A percentile compares a stretch with the other conserved stretches of the same genome.
These are phyloP conservation scores for Pseudonitzschia delicatissima DNA, from an alignment of 108 stramenopile genomes.

Conservation along the genomic window DNA sequence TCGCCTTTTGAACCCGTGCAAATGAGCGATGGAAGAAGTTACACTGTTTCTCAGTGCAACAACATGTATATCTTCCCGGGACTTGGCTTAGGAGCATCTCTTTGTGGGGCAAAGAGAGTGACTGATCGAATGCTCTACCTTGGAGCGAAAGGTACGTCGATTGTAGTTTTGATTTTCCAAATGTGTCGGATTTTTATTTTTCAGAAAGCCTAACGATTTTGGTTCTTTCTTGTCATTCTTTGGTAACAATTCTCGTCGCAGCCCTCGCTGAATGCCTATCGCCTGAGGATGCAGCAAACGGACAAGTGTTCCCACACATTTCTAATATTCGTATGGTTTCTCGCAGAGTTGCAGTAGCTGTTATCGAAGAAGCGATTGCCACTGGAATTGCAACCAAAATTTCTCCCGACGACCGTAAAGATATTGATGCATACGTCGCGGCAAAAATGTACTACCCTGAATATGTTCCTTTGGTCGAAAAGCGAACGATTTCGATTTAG, in stretches of 20 bases:
- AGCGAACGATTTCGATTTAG: constrained; percentile 52
- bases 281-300: constrained; percentile 71
- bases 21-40: constrained; percentile 60
- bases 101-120: constrained; percentile 79
- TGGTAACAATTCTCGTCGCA: not conserved
- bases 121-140: constrained; percentile 90
- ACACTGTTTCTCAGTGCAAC: constrained; percentile 92
- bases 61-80: constrained; percentile 86
- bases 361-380: constrained; percentile 79
- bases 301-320: constrained; percentile 89
- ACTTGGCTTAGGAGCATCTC: constrained; percentile 84
- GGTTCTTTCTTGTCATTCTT: not conserved
- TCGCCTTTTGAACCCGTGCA: constrained; percentile 95
- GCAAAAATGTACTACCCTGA: constrained; percentile 87
- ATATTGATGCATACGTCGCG: constrained; percentile 66
- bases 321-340: constrained; percentile 84
- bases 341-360: constrained; percentile 82
- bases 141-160: constrained; percentile 55
- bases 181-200: not conserved
- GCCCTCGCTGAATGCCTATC: constrained; percentile 81
- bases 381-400: constrained; percentile 71
- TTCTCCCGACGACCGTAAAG: constrained; percentile 41
- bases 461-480: constrained; percentile 84
- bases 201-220: not conserved
- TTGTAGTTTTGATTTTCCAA: not conserved